phyloP scores from a whole-genome alignment of 129 eudicot species.

The Flaveria bidentis region DNA sequence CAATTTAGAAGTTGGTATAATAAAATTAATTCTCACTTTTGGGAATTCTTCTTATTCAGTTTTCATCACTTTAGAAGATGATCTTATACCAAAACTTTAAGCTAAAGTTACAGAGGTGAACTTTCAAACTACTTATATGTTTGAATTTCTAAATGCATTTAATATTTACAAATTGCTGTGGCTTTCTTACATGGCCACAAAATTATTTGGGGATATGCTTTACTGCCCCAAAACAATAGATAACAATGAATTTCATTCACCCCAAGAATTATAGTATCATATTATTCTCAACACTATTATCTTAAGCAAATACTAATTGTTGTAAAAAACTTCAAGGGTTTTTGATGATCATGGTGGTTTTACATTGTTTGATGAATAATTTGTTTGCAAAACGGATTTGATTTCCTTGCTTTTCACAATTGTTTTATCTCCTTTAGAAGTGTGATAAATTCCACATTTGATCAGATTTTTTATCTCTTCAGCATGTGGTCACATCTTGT shows the following conservation, averaged over 20 bases:
- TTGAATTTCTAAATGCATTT: neutral
- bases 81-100: conserved; percentile 73
- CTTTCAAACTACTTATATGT: neutral
- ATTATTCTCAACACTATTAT: no score
- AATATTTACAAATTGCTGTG: conserved; percentile 6
- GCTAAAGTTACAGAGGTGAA: conserved; percentile 88
- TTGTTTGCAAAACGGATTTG: no score
- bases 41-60: conserved; percentile 76
- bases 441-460: no score
- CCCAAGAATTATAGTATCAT: conserved; percentile 54
- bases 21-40: conserved; percentile 61
- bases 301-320: no score
- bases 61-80: conserved; percentile 83
- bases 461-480: no score
- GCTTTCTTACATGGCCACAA: conserved; percentile 49
- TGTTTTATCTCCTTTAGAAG: no score
- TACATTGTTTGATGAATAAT: no score
- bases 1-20: no score
- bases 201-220: conserved; percentile 67
- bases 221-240: conserved; percentile 54
- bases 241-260: conserved; percentile 64
- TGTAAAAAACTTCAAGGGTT: no score
- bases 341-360: no score
- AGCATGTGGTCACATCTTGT: no score
- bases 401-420: no score